Conservation (phyloP, 768 basidiomycete species). For the Auricularia sp. region DNA sequence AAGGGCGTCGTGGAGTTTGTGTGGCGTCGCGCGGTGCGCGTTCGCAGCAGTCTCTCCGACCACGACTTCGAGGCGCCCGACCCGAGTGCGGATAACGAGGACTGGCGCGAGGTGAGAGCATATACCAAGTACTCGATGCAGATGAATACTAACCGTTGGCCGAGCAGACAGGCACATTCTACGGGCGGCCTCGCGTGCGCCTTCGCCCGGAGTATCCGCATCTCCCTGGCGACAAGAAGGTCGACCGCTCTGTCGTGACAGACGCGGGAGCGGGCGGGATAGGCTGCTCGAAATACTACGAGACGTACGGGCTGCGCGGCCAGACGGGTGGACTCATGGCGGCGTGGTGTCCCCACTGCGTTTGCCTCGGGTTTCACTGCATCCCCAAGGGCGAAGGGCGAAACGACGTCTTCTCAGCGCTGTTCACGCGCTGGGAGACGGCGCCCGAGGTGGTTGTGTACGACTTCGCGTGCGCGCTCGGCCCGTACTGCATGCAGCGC, state of each 20-base stretch:
- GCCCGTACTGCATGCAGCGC: conserved; percentile 23
- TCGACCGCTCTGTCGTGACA: too few species aligned
- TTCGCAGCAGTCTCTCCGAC: not conserved
- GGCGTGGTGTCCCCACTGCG: not conserved
- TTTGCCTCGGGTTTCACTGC: conserved; percentile 17
- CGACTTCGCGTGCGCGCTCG: conserved; percentile 18
- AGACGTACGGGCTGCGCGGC: not conserved
- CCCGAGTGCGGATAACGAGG: not conserved
- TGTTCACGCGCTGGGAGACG: too few species aligned
- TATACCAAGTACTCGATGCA: not conserved
- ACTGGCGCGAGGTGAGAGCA: not conserved
- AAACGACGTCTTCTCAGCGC: too few species aligned
- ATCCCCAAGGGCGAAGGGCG: conserved; percentile 18
- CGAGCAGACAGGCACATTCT: not conserved
- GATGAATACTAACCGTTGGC: not conserved
- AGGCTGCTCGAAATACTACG: too few species aligned
- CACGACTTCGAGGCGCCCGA: not conserved
- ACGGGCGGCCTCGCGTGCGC: not conserved
- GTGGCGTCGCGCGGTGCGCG: not conserved
- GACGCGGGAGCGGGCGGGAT: too few species aligned
- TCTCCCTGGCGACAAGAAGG: too few species aligned
- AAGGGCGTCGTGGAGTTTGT: not conserved
- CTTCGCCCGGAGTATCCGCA: too few species aligned
- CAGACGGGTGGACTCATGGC: conserved; percentile 1
- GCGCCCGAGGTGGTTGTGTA: too few species aligned